Conservation (phyloP, 192 early-diverging fungal genomes). For the Coemansia sp. region DNA sequence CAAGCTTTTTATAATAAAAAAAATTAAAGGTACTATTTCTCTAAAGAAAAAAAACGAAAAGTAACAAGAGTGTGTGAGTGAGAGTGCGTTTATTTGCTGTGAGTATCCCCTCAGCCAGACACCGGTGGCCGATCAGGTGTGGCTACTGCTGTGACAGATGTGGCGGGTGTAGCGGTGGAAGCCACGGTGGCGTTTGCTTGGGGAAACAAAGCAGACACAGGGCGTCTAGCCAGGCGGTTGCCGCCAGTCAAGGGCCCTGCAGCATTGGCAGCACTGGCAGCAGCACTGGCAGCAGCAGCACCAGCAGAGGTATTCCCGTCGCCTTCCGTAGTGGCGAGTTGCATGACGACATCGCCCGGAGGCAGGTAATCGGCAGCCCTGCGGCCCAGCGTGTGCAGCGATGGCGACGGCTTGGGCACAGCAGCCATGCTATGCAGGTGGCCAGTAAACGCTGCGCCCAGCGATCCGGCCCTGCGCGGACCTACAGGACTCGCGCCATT, state of each 20-base stretch:
- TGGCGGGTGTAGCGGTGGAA: too few relatives aligned
- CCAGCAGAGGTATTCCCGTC: neutral
- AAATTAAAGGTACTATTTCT: too few relatives aligned
- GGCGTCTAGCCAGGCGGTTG: constrained; percentile 22
- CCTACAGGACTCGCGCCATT: neutral
- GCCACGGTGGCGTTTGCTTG: too few relatives aligned
- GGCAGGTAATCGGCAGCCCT: constrained; percentile 35
- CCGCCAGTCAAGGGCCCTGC: constrained; percentile 5
- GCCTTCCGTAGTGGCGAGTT: too few relatives aligned
- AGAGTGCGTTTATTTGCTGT: too few relatives aligned
- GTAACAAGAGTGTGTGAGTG: too few relatives aligned
- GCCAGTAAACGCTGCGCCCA: neutral
- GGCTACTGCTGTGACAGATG: too few relatives aligned
- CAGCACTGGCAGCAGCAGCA: constrained; percentile 1
- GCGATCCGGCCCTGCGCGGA: neutral
- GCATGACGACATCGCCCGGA: constrained; percentile 21
- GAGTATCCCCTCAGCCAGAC: too few relatives aligned
- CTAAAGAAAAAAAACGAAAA: too few relatives aligned
- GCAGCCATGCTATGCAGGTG: neutral
- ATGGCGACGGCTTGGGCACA: constrained; percentile 12
- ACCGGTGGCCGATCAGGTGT: too few relatives aligned
- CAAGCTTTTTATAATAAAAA: too few relatives aligned
- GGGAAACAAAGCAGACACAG: constrained; percentile 35
- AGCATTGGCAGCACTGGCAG: too few relatives aligned
- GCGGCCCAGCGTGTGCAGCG: constrained; percentile 31